These are phyloP conservation scores for Sphagnum fallax DNA, from an alignment of 228 moss, liverwort and hornwort species.

Conservation along the genomic window DNA sequence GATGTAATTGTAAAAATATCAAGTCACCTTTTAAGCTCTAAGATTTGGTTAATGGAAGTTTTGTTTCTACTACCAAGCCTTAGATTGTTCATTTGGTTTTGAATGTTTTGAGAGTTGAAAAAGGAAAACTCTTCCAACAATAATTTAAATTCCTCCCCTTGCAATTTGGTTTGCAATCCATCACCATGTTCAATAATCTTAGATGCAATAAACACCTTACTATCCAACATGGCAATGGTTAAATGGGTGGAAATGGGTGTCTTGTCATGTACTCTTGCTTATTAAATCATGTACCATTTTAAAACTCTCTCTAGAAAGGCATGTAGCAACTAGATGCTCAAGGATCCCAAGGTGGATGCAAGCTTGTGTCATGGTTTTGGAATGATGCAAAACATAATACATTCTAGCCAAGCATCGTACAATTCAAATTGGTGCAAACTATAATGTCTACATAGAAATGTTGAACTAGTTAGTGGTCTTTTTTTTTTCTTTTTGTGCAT, in stretches of 20 bases:
- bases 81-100: too few relatives aligned
- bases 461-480: background rate
- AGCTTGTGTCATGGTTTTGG: background rate
- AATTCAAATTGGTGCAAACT: background rate
- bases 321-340: background rate
- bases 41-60: too few relatives aligned
- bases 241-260: background rate
- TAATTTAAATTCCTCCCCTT: too few relatives aligned
- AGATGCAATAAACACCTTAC: background rate
- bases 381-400: background rate
- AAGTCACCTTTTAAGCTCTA: too few relatives aligned
- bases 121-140: too few relatives aligned
- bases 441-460: background rate
- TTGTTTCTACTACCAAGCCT: too few relatives aligned
- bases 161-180: too few relatives aligned
- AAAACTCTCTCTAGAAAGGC: background rate
- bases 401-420: background rate
- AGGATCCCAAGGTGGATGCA: background rate
- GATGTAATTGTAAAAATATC: too few relatives aligned
- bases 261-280: background rate
- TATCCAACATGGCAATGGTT: background rate
- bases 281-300: background rate
- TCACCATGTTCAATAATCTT: background rate
- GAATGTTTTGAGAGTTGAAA: too few relatives aligned
- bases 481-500: background rate